These are phyloP conservation scores for Paecilomyces fulvus DNA, from an alignment of 2,329 filamentous ascomycete species.

Conservation along the genomic window DNA sequence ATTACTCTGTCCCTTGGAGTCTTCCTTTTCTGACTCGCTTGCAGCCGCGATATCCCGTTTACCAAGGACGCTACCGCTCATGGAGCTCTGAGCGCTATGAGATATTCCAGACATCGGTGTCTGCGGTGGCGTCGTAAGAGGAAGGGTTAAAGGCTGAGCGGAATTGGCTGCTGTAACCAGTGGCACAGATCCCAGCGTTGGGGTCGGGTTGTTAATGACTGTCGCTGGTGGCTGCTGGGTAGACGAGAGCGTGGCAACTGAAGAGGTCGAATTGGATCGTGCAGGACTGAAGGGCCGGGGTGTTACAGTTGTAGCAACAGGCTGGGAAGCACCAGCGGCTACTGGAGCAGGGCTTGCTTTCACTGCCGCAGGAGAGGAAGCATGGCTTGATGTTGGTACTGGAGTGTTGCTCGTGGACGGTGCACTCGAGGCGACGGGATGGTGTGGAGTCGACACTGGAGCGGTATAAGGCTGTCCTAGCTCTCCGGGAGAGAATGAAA, in stretches of 20 bases:
- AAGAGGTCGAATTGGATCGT: slow-evolving; percentile 78
- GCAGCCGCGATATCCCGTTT: slow-evolving; percentile 39
- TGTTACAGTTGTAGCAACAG: slow-evolving; percentile 35
- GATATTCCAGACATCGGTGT: slow-evolving; percentile 55
- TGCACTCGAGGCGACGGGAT: slow-evolving; percentile 27
- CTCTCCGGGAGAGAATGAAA: slow-evolving; percentile 77
- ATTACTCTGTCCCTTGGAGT: slow-evolving; percentile 27
- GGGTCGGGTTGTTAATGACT: slow-evolving; percentile 67
- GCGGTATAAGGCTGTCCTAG: slow-evolving; percentile 71
- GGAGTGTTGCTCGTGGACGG: slow-evolving; percentile 59
- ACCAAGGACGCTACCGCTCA: slow-evolving; percentile 46
- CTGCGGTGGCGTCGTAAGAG: slow-evolving; percentile 82
- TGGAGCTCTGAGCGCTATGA: slow-evolving; percentile 49
- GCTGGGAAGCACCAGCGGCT: slow-evolving; percentile 49
- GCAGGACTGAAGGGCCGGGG: slow-evolving; percentile 66
- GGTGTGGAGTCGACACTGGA: slow-evolving; percentile 23
- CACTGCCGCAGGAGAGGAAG: slow-evolving; percentile 49
- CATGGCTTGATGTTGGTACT: slow-evolving; percentile 60
- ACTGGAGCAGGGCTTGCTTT: slow-evolving; percentile 49
- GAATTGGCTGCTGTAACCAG: slow-evolving; percentile 67
- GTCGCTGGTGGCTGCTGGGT: slow-evolving; percentile 30
- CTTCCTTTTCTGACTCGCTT: slow-evolving; percentile 40
- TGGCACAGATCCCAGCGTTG: slow-evolving; percentile 69
- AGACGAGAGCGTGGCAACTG: slow-evolving; percentile 54
- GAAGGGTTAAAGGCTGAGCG: slow-evolving; percentile 43